Conservation (phyloP, 805 yeast genomes). For the Wickerhamiella alocasiicola region DNA sequence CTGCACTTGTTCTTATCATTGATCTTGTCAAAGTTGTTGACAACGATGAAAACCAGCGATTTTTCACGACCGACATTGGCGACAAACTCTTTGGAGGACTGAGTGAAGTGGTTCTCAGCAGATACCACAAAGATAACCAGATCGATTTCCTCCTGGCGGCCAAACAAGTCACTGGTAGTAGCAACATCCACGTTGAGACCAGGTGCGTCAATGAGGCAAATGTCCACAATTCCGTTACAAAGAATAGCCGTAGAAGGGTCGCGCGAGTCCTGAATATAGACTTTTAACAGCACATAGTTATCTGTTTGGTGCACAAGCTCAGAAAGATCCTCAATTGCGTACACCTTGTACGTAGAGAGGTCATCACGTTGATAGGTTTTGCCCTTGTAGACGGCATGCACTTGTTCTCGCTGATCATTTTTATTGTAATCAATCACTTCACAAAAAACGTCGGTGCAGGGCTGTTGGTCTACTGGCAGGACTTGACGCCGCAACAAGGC, state of each 20-base stretch:
- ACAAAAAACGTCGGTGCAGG: constrained; percentile 92
- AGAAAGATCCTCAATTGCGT: constrained; percentile 43
- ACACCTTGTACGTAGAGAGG: constrained; percentile 51
- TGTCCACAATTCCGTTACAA: constrained; percentile 83
- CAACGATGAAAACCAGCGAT: constrained; percentile 84
- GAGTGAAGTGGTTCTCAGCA: constrained; percentile 91
- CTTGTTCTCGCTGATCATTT: constrained; percentile 70
- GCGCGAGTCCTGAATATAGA: constrained; percentile 69
- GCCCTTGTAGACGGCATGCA: constrained; percentile 65
- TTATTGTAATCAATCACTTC: constrained; percentile 79
- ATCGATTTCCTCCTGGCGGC: constrained; percentile 95
- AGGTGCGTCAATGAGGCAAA: constrained; percentile 90
- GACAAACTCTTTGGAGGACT: constrained; percentile 88
- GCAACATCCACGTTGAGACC: constrained; percentile 88
- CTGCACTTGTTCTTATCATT: constrained; percentile 69
- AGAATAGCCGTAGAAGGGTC: constrained; percentile 56
- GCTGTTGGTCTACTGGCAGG: constrained; percentile 94
- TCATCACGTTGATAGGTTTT: constrained; percentile 39
- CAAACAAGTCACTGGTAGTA: constrained; percentile 88
- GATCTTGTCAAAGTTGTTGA: constrained; percentile 82
- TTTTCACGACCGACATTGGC: constrained; percentile 84
- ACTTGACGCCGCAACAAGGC: constrained; percentile 66
- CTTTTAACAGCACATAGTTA: constrained; percentile 56
- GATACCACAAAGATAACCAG: constrained; percentile 90
- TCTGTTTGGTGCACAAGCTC: constrained; percentile 65